A percentile compares a stretch with the other conserved stretches of the same genome.
Evolutionary conservation across 2,329 filamentous ascomycete species (phyloP).

Genomic region (Aspergillus quadricinctus): DNA sequence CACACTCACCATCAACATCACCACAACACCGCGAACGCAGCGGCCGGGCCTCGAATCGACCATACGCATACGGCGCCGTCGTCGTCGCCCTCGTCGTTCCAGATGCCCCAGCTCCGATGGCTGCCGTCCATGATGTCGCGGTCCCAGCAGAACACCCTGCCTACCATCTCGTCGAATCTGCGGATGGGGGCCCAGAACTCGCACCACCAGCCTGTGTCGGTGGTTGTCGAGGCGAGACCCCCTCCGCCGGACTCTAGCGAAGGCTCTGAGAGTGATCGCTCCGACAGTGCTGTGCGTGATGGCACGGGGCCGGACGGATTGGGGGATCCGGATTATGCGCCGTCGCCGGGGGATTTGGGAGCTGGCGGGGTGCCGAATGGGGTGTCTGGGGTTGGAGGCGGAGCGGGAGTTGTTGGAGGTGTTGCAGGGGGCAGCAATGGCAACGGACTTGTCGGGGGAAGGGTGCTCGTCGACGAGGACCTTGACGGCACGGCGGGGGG

Average conservation of each 20-base stretch:
- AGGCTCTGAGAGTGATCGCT: constrained; percentile 14
- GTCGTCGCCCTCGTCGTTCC: constrained; percentile 14
- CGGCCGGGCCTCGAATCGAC: constrained; percentile 8
- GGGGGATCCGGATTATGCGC: constrained; percentile 15
- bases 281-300: constrained; percentile 10
- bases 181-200: constrained; percentile 7
- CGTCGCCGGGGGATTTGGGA: constrained; percentile 9
- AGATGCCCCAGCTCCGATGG: constrained; percentile 24
- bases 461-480: constrained; percentile 12
- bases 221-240: constrained; percentile 12
- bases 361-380: background rate
- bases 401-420: constrained; percentile 2
- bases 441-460: background rate
- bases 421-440: constrained; percentile 5
- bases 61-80: constrained; percentile 6
- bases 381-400: background rate
- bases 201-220: constrained; percentile 8
- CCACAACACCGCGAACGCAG: constrained; percentile 1
- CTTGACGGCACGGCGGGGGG: constrained; percentile 6
- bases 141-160: constrained; percentile 12
- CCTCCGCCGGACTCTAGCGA: constrained; percentile 10
- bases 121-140: constrained; percentile 21
- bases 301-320: constrained; percentile 4
- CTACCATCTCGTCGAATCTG: constrained; percentile 17
- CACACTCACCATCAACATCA: background rate